phyloP scores from a whole-genome alignment of 2,329 filamentous ascomycete genomes.

The Stachybotrys elegans region DNA sequence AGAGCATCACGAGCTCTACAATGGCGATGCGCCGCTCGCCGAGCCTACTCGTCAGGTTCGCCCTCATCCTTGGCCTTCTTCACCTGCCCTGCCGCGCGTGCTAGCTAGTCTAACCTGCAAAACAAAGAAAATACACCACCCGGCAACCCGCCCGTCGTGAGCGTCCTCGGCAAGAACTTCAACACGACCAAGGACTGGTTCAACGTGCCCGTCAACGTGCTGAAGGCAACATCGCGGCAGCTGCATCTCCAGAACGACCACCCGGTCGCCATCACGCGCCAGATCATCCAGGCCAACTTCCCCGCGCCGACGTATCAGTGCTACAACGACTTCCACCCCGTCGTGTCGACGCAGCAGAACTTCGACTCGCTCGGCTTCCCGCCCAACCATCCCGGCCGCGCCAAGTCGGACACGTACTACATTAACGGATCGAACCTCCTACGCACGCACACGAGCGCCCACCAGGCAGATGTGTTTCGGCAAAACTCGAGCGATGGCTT shows the following conservation, averaged over 20 bases:
- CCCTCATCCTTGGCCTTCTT: no score
- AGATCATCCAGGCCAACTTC: conserved; percentile 89
- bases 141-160: conserved; percentile 26
- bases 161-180: conserved; percentile 53
- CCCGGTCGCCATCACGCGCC: conserved; percentile 82
- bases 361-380: conserved; percentile 97
- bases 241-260: conserved; percentile 92
- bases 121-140: no score
- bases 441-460: conserved; percentile 90
- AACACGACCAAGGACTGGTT: conserved; percentile 69
- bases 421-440: conserved; percentile 79
- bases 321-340: conserved; percentile 74
- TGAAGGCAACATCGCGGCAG: conserved; percentile 66
- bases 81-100: neutral
- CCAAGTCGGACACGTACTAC: conserved; percentile 91
- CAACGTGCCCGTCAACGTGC: conserved; percentile 74
- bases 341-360: conserved; percentile 81
- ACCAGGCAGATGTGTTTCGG: conserved; percentile 79
- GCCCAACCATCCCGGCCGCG: conserved; percentile 79
- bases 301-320: conserved; percentile 66
- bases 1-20: no score
- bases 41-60: conserved; percentile 2
- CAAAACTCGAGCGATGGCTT: conserved; percentile 71
- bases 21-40: neutral
- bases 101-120: neutral